phyloP scores from a whole-genome alignment of 2,329 filamentous ascomycete genomes.

The Pestalotiopsis sp. region DNA sequence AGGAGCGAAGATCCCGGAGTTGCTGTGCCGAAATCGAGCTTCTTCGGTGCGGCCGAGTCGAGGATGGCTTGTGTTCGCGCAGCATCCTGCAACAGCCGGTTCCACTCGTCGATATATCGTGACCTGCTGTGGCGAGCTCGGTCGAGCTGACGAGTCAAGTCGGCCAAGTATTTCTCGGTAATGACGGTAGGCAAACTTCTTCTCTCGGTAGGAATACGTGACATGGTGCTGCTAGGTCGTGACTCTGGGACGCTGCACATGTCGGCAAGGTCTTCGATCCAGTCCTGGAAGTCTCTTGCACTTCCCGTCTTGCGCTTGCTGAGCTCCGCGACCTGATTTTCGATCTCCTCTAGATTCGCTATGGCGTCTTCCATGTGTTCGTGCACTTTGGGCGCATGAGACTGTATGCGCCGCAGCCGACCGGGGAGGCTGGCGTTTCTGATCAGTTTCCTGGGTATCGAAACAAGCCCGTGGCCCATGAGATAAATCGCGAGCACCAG shows the following conservation, averaged over 20 bases:
- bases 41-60: conserved; percentile 79
- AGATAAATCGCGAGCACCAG: conserved; percentile 90
- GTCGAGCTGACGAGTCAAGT: conserved; percentile 80
- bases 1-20: conserved; percentile 58
- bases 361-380: conserved; percentile 88
- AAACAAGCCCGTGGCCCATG: conserved; percentile 96
- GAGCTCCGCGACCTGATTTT: conserved; percentile 79
- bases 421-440: conserved; percentile 77
- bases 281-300: conserved; percentile 78
- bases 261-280: conserved; percentile 94
- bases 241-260: conserved; percentile 70
- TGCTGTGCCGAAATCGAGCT: conserved; percentile 71
- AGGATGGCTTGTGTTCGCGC: conserved; percentile 78
- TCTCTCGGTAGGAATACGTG: conserved; percentile 44
- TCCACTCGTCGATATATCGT: conserved; percentile 86
- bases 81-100: conserved; percentile 74
- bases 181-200: conserved; percentile 75
- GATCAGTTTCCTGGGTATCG: conserved; percentile 81
- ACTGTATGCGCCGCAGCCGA: conserved; percentile 74
- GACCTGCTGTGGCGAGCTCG: conserved; percentile 82
- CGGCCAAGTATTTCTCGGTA: conserved; percentile 90
- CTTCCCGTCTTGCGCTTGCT: conserved; percentile 80
- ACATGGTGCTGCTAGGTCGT: conserved; percentile 44
- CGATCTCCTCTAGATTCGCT: conserved; percentile 77
- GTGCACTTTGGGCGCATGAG: conserved; percentile 77